Conservation (phyloP, 768 basidiomycete genomes). For the Termitomyces sp. region DNA sequence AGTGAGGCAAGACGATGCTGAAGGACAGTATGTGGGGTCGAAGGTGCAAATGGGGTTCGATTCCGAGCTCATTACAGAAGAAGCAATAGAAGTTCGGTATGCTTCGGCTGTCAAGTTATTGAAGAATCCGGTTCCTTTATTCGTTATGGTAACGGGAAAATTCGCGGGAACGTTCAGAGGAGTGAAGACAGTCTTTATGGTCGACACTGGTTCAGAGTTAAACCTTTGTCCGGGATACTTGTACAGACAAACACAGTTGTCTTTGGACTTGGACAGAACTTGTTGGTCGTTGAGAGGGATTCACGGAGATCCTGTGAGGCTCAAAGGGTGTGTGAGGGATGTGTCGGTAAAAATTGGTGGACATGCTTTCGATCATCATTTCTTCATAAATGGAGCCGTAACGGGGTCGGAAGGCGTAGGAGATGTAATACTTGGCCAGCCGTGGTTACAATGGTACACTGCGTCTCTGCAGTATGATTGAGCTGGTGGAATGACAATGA, state of each 20-base stretch:
- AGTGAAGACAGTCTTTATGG: not conserved
- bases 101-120: too few species aligned
- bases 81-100: too few species aligned
- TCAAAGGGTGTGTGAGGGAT: too few species aligned
- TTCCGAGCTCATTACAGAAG: too few species aligned
- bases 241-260: not conserved
- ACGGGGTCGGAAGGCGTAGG: not conserved
- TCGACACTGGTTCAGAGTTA: not conserved
- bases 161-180: not conserved
- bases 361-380: not conserved
- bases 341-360: too few species aligned
- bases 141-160: not conserved
- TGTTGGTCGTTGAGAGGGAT: not conserved
- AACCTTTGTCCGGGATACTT: not conserved
- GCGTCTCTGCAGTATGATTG: conserved; percentile 7
- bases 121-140: too few species aligned
- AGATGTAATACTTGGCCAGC: conserved; percentile 13
- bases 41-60: too few species aligned
- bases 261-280: not conserved
- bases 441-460: not conserved
- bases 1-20: too few species aligned
- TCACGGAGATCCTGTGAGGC: not conserved
- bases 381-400: not conserved
- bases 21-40: too few species aligned
- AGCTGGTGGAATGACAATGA: not conserved